Evolutionary conservation across 805 yeast genomes (phyloP).

Genomic region (Wickerhamiella allomyrinae): DNA sequence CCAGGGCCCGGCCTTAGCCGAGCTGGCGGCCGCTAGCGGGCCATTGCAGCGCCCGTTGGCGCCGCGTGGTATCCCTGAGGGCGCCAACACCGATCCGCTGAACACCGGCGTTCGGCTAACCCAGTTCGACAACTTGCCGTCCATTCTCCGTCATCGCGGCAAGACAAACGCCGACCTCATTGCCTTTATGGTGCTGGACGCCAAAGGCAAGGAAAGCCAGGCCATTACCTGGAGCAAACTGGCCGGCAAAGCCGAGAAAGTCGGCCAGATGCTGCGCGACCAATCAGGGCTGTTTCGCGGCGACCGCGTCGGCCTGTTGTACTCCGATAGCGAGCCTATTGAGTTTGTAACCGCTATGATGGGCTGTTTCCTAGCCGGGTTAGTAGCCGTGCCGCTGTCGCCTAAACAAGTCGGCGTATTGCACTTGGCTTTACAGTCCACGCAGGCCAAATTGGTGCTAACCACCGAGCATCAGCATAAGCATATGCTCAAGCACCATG

Average conservation of each 20-base stretch:
- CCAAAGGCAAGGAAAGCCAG: slow-evolving; percentile 64
- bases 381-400: slow-evolving; percentile 86
- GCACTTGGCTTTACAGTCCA: slow-evolving; percentile 28
- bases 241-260: slow-evolving; percentile 66
- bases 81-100: slow-evolving; percentile 25
- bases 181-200: slow-evolving; percentile 61
- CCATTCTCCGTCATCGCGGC: slow-evolving; percentile 62
- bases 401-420: slow-evolving; percentile 31
- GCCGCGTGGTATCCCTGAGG: slow-evolving; percentile 20
- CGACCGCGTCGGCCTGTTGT: slow-evolving; percentile 72
- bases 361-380: slow-evolving; percentile 88
- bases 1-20: neutral
- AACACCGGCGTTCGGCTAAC: slow-evolving; percentile 21
- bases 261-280: slow-evolving; percentile 70
- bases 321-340: slow-evolving; percentile 67
- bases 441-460: slow-evolving; percentile 64
- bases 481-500: slow-evolving; percentile 50
- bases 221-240: slow-evolving; percentile 84
- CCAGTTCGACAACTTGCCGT: slow-evolving; percentile 47
- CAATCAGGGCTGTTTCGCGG: slow-evolving; percentile 60
- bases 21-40: slow-evolving; percentile 2
- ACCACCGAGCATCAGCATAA: slow-evolving; percentile 70
- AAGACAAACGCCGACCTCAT: slow-evolving; percentile 46
- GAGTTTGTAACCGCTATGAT: slow-evolving; percentile 77
- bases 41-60: slow-evolving; percentile 17